Evolutionary conservation across 169 alveolate species (phyloP), one percentile per base, ranked within the genome.

Genomic region (Perkinsus marinus): DNA sequence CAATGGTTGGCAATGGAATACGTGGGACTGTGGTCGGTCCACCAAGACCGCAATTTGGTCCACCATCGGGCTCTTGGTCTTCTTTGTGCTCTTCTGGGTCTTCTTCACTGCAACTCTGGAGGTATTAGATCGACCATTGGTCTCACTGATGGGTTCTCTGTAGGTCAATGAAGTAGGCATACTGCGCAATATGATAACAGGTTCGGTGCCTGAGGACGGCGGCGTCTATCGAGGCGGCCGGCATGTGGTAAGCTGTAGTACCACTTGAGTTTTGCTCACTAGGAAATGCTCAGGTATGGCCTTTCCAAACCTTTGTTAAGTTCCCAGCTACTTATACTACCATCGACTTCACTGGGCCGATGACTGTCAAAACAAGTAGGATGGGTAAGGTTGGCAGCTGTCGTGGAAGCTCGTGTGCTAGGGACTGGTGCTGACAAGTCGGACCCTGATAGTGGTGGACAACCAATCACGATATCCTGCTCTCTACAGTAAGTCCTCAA

Each of bases 391-490:
- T 30, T 57, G 79, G 26, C 22, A 2, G 79, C 3, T 7, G 79
- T 16, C 22, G 22, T 2, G 79, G 79, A 57, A 13, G 34, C 34
- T 57, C 9, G 36, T 57, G 26, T 57, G 79, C 22, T 16, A 57
- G 79, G 79, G 79, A 89, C 91, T 0, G 91, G 91, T 10, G 91
- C 91, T 0, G 91, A 89, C 68, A 43, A 43, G 17, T 26, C 68
- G 22, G 91, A 89, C 68, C 69, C 91, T 9, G 91, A 89, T 39
- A 89, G 91, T 41, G 91, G 91, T 36, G 91, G 91, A 13, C 91
- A 89, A 26, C 91, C 91, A 0, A 89, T 89, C 68, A 36, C 34
- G 19, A 89, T 89, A 7, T 89, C 91, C 10, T 13, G 41, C 5
- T 26, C 41, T 3, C 37, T 89, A 34, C 69, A 89, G 68, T 89